These are phyloP conservation scores for Gloeopeniophorella convolvens DNA, from an alignment of 768 basidiomycete genomes.

Conservation along the genomic window DNA sequence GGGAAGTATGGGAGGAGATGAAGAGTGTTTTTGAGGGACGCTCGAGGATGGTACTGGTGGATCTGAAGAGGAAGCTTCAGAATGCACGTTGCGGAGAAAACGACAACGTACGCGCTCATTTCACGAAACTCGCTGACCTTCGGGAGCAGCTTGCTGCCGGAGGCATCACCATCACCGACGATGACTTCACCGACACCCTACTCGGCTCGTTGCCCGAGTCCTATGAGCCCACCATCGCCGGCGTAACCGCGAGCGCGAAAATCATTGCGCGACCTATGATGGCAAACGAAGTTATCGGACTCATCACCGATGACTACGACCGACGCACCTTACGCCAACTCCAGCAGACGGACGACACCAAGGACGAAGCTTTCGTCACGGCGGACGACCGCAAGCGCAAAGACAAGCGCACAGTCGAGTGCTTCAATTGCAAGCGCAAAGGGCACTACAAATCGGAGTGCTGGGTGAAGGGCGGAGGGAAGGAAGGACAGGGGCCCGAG, in stretches of 20 bases:
- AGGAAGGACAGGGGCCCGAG: constrained; percentile 20
- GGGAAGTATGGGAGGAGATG: not conserved
- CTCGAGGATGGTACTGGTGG: not conserved
- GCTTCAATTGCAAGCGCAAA: constrained; percentile 20
- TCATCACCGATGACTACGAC: constrained; percentile 7
- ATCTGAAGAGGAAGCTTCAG: not conserved
- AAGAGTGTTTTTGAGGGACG: too few relatives aligned
- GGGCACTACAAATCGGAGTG: constrained; percentile 21
- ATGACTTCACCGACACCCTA: constrained; percentile 12
- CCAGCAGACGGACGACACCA: not conserved
- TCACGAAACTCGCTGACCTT: not conserved
- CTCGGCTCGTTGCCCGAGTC: constrained; percentile 14
- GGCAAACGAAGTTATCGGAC: not conserved
- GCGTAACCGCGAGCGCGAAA: not conserved
- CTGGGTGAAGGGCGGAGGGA: constrained; percentile 19
- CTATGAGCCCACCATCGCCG: constrained; percentile 5
- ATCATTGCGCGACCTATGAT: not conserved
- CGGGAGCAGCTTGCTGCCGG: not conserved
- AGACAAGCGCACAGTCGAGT: constrained; percentile 7
- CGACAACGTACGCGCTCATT: not conserved
- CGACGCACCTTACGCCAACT: not conserved
- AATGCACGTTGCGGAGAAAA: not conserved
- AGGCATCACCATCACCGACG: not conserved
- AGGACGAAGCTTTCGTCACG: not conserved
- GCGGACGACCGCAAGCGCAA: not conserved